phyloP scores from a whole-genome alignment of 768 basidiomycete genomes.

The Glaciozyma antarctica region DNA sequence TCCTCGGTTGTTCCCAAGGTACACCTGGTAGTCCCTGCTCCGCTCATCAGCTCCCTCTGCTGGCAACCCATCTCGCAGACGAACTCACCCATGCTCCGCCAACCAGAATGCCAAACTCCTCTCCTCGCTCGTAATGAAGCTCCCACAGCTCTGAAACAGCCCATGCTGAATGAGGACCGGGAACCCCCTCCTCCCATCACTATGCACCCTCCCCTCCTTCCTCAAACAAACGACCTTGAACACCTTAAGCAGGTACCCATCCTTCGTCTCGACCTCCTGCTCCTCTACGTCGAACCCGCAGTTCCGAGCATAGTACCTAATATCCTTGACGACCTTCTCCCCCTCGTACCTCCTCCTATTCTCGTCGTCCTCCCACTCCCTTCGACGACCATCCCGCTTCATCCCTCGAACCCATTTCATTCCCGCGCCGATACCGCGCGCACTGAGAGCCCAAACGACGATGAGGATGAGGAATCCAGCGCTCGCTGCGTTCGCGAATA shows the following conservation, averaged over 20 bases:
- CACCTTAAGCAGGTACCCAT: constrained; percentile 45
- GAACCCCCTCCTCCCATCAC: constrained; percentile 39
- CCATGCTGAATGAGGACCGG: constrained; percentile 47
- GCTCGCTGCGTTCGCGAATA: constrained; percentile 41
- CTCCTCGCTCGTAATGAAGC: constrained; percentile 48
- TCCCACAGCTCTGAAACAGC: constrained; percentile 46
- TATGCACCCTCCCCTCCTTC: constrained; percentile 18
- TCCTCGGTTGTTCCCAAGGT: constrained; percentile 43
- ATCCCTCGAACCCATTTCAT: constrained; percentile 3
- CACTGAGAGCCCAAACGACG: constrained; percentile 43
- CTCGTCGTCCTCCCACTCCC: constrained; percentile 41
- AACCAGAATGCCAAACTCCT: constrained; percentile 48
- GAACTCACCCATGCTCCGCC: constrained; percentile 41
- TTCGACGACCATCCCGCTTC: constrained; percentile 1
- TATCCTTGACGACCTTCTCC: constrained; percentile 43
- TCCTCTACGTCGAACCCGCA: constrained; percentile 46
- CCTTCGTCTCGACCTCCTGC: constrained; percentile 45
- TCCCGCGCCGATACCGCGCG: background rate
- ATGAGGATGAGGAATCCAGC: constrained; percentile 43
- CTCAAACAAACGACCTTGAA: constrained; percentile 35
- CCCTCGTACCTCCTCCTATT: constrained; percentile 39
- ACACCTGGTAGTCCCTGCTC: constrained; percentile 44
- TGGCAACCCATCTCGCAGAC: background rate
- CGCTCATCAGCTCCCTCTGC: background rate
- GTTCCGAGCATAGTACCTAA: constrained; percentile 45